A percentile compares a stretch with the other conserved stretches of the same genome.
phyloP scores from a whole-genome alignment of 2,329 filamentous ascomycete genomes.

The Fusarium lateritium region DNA sequence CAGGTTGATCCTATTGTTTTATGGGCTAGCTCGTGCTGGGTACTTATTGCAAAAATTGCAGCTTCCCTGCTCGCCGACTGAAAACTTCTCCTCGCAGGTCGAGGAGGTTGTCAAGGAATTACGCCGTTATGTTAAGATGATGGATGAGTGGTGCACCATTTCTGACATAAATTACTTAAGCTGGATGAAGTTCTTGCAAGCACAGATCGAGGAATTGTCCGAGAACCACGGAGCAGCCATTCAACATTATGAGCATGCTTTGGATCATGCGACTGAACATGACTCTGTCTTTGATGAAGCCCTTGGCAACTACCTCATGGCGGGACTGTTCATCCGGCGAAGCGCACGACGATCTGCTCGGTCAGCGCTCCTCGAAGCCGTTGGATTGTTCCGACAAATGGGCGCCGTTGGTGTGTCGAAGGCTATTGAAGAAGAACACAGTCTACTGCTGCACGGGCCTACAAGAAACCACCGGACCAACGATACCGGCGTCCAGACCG shows the following conservation, averaged over 20 bases:
- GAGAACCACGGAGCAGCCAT: slow-evolving; percentile 71
- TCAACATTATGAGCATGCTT: slow-evolving; percentile 75
- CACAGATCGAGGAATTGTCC: slow-evolving; percentile 76
- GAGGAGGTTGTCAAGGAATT: slow-evolving; percentile 68
- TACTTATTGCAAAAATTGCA: slow-evolving; percentile 64
- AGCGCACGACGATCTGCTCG: slow-evolving; percentile 77
- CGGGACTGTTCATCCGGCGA: slow-evolving; percentile 76
- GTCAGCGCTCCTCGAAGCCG: slow-evolving; percentile 76
- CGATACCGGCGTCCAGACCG: slow-evolving; percentile 79
- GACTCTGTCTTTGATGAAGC: slow-evolving; percentile 80
- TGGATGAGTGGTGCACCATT: slow-evolving; percentile 74
- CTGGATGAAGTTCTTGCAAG: slow-evolving; percentile 78
- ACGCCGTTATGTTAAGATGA: slow-evolving; percentile 68
- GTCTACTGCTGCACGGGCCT: slow-evolving; percentile 75
- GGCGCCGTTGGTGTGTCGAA: slow-evolving; percentile 79
- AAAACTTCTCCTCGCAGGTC: slow-evolving; percentile 60
- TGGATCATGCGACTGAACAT: slow-evolving; percentile 80
- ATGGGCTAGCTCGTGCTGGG: slow-evolving; percentile 71
- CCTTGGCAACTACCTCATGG: slow-evolving; percentile 80
- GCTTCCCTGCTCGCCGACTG: slow-evolving; percentile 61
- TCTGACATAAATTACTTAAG: slow-evolving; percentile 79
- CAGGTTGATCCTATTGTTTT: slow-evolving; percentile 70
- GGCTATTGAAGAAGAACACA: slow-evolving; percentile 77
- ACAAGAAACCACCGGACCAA: slow-evolving; percentile 70
- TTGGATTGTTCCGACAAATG: slow-evolving; percentile 77